phyloP scores from a whole-genome alignment of 2,329 filamentous ascomycete genomes.

The Pestalotiopsis sp. region DNA sequence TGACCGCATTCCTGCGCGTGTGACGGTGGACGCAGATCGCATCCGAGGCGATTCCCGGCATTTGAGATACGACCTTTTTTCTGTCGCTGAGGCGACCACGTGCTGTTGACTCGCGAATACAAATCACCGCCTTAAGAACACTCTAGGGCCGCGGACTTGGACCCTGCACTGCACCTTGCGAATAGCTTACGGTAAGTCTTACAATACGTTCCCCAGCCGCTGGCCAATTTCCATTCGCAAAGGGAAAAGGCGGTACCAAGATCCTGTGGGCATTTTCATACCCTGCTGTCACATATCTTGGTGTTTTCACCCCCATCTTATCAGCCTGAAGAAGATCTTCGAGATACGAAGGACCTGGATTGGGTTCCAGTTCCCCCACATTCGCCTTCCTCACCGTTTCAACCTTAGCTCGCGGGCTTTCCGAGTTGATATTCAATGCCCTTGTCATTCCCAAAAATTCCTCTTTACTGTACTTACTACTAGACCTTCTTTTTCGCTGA shows the following conservation, averaged over 20 bases:
- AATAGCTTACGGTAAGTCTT: neutral
- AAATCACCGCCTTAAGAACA: neutral
- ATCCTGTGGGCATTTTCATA: too few species aligned
- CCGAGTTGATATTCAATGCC: neutral
- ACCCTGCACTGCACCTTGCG: neutral
- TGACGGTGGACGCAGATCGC: neutral
- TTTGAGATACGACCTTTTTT: neutral
- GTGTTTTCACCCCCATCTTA: neutral
- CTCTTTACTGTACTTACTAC: neutral
- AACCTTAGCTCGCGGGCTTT: neutral
- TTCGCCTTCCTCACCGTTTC: conserved; percentile 6
- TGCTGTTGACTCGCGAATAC: neutral
- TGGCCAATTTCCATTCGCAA: neutral
- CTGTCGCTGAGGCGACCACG: neutral
- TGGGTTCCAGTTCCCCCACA: conserved; percentile 9
- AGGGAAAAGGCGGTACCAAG: neutral
- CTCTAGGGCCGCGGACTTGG: neutral
- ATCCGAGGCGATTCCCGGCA: neutral
- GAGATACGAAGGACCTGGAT: neutral
- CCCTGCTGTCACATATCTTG: neutral
- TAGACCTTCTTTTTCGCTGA: neutral
- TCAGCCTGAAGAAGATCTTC: neutral
- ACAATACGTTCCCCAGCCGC: neutral
- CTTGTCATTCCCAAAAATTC: neutral
- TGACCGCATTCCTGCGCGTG: neutral